phyloP scores from a whole-genome alignment of 139 green algal species.

The Eudorina sp. region DNA sequence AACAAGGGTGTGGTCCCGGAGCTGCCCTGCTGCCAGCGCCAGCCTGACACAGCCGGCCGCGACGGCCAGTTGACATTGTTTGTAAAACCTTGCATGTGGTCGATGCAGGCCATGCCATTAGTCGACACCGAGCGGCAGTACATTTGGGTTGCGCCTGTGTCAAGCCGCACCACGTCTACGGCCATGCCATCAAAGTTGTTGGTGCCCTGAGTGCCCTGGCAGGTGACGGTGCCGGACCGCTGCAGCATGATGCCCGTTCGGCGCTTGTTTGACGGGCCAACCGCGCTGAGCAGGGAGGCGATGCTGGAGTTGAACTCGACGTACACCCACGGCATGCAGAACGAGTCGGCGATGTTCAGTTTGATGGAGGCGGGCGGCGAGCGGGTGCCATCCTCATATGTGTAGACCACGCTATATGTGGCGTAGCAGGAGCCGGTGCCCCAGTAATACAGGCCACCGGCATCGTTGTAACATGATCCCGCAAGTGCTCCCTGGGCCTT shows the following conservation, averaged over 20 bases:
- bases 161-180: neutral
- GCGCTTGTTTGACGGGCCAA: neutral
- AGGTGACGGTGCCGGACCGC: neutral
- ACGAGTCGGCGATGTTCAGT: neutral
- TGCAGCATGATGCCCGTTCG: constrained; percentile 18
- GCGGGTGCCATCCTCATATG: neutral
- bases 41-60: neutral
- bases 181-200: neutral
- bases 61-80: neutral
- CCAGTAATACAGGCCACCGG: neutral
- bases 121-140: neutral
- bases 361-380: neutral
- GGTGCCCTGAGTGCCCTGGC: neutral
- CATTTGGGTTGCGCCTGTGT: neutral
- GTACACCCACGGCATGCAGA: neutral
- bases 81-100: no score
- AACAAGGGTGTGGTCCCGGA: neutral
- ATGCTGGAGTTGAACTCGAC: constrained; percentile 1
- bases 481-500: neutral
- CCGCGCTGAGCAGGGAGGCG: neutral
- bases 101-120: neutral
- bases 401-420: neutral
- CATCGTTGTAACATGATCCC: neutral
- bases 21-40: neutral
- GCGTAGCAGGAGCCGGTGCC: neutral